A percentile compares a stretch with the other conserved stretches of the same genome.
These are phyloP conservation scores for Solanum medicagineum DNA, from an alignment of 257 asterid species.

Conservation along the genomic window DNA sequence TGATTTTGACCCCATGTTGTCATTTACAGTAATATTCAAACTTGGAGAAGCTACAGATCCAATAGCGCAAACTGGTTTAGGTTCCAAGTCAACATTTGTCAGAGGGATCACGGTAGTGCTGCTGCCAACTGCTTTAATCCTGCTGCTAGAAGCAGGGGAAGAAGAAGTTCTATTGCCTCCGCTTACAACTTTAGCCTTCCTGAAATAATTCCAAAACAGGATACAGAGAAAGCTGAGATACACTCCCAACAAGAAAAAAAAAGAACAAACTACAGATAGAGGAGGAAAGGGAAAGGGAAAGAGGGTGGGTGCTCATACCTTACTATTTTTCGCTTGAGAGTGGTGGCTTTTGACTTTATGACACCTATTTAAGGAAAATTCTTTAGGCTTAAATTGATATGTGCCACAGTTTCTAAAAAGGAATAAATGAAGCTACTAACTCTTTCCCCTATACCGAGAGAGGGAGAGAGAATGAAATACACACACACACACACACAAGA, in stretches of 20 bases:
- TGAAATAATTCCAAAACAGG: constrained; percentile 11
- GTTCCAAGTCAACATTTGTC: background rate
- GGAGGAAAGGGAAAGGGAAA: background rate
- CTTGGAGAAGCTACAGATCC: constrained; percentile 14
- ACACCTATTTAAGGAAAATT: constrained; percentile 20
- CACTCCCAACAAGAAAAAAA: background rate
- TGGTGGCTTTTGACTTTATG: constrained; percentile 34
- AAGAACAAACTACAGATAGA: constrained; percentile 3
- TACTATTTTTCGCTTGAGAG: constrained; percentile 32
- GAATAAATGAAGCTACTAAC: background rate
- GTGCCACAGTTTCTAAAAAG: constrained; percentile 1
- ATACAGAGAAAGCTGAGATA: background rate
- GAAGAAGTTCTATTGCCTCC: constrained; percentile 24
- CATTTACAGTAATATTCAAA: constrained; percentile 9
- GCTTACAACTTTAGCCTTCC: constrained; percentile 72
- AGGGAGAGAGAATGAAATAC: background rate
- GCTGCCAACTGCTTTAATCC: constrained; percentile 23
- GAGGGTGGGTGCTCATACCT: constrained; percentile 32
- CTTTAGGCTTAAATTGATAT: background rate
- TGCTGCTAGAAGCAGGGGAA: constrained; percentile 15
- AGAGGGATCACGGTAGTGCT: constrained; percentile 10
- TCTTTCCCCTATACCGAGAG: background rate
- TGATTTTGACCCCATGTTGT: background rate
- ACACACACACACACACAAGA: background rate
- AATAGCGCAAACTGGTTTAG: constrained; percentile 6